A percentile compares a stretch with the other conserved stretches of the same genome.
Evolutionary conservation across 176 grass and related monocot genomes (phyloP).

Genomic region (Coix lacrymajobi): DNA sequence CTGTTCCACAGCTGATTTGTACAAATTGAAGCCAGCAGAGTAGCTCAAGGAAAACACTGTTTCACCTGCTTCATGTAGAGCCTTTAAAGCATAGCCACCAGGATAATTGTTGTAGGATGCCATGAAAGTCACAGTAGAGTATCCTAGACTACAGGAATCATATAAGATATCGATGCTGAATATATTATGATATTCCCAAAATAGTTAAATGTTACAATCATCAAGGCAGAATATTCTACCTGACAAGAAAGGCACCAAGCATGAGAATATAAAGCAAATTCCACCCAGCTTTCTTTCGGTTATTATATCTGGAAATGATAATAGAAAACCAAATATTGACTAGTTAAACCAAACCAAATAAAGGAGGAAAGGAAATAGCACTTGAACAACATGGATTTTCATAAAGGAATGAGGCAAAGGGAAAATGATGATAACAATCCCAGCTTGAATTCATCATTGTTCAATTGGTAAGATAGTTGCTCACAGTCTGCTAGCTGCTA

Average conservation of each 20-base stretch:
- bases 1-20: too few species aligned
- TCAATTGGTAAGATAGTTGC: constrained; percentile 16
- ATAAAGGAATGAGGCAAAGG: background rate
- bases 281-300: constrained; percentile 89
- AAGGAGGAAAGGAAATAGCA: background rate
- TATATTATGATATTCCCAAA: constrained; percentile 2
- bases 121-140: constrained; percentile 65
- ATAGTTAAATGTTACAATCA: constrained; percentile 9
- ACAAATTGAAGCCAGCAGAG: too few species aligned
- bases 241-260: constrained; percentile 73
- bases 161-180: constrained; percentile 23
- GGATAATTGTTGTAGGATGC: constrained; percentile 99
- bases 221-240: constrained; percentile 39
- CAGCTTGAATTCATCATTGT: constrained; percentile 20
- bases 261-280: constrained; percentile 71
- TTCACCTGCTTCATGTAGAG: constrained; percentile 85
- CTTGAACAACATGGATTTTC: background rate
- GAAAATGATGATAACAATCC: background rate
- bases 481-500: constrained; percentile 86
- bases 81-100: constrained; percentile 83
- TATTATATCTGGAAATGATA: constrained; percentile 70
- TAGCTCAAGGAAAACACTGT: too few species aligned
- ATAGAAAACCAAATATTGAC: constrained; percentile 29
- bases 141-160: constrained; percentile 75
- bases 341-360: background rate